Base-by-base conservation (phyloP, 495 filamentous ascomycete species). In the Filosporella fistucella region DNA sequence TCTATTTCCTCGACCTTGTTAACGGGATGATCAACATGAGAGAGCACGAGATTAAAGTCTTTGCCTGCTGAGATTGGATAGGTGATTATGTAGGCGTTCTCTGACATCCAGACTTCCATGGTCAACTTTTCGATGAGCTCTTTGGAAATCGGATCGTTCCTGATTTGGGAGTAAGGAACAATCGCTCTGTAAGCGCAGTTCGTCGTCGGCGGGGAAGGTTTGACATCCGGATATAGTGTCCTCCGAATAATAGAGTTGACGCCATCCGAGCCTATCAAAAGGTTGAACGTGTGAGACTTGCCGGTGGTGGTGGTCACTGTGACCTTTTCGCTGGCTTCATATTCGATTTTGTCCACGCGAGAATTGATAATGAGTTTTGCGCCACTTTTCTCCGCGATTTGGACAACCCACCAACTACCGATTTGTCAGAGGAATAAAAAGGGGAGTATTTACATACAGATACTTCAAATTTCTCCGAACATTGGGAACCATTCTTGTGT, bases 11-110 rank as follows among this genome's bases (percentile, higher is more conserved):
- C 49, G 6, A 66, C 60, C 2, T 40, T 25, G 29, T 44, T 41
- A 23, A 71, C 68, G 16, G 49, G 54, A 1, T 42, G 36, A 10
- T 51, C 46, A 1, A 54, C 49, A 17, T 66, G 68, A 1, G 65
- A 69, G 8, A 77, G 63, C 1, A 72, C 72, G 60, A 75, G 65
- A 42, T 76, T 75, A 50, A 74, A 70, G 5, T 64, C 54, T 32
- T 60, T 68, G 6, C 68, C 69, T 6, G 56, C 63, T 5, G 64
- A 68, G 14, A 77, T 74, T 6, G 68, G 69, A 46, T 76, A 77
- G 8, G 67, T 66, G 55, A 77, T 76, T 17, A 70, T 71, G 52
- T 74, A 71, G 7, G 63, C 45, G 11, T 58, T 47, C n/a, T 67
- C 56, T 3, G 55, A 49, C 64, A 71, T 68, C 69, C 68, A 72